Conservation (phyloP, 2,329 filamentous ascomycete species). For the Claviceps lovelessii region DNA sequence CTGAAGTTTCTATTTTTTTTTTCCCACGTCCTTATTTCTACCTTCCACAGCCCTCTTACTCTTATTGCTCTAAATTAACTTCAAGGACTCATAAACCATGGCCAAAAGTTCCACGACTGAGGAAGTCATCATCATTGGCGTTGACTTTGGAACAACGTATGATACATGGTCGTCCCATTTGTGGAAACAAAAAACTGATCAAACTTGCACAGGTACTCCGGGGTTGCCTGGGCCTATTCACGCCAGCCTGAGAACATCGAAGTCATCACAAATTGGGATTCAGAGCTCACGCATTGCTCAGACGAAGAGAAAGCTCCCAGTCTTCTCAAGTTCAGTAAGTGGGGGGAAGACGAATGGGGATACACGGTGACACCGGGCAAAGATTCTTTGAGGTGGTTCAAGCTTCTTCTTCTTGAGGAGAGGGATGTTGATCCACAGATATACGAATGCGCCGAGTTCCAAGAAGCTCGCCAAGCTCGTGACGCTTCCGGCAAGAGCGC, state of each 20-base stretch:
- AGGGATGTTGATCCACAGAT: constrained; percentile 15
- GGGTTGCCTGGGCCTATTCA: constrained; percentile 24
- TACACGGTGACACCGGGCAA: constrained; percentile 14
- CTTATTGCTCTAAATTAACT: background rate
- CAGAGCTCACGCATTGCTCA: constrained; percentile 7
- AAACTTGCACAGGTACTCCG: constrained; percentile 19
- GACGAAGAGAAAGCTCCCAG: constrained; percentile 21
- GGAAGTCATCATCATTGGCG: constrained; percentile 20
- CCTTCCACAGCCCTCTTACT: background rate
- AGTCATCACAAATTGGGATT: constrained; percentile 18
- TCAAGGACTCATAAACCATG: background rate
- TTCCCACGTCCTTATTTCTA: background rate
- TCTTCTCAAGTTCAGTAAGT: constrained; percentile 8
- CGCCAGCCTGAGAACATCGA: constrained; percentile 14
- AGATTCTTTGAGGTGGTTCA: constrained; percentile 25
- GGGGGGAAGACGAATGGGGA: constrained; percentile 13
- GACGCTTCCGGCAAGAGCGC: constrained; percentile 8
- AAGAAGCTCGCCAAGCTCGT: background rate
- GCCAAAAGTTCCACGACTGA: background rate
- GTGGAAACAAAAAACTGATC: background rate
- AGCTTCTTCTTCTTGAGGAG: constrained; percentile 23
- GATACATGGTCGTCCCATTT: background rate
- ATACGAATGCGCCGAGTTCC: constrained; percentile 9
- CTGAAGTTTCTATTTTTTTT: background rate
- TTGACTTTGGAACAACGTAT: constrained; percentile 34